A percentile compares a stretch with the other conserved stretches of the same genome.
phyloP scores from a whole-genome alignment of 495 filamentous ascomycete genomes.

The Penicillium manginii region DNA sequence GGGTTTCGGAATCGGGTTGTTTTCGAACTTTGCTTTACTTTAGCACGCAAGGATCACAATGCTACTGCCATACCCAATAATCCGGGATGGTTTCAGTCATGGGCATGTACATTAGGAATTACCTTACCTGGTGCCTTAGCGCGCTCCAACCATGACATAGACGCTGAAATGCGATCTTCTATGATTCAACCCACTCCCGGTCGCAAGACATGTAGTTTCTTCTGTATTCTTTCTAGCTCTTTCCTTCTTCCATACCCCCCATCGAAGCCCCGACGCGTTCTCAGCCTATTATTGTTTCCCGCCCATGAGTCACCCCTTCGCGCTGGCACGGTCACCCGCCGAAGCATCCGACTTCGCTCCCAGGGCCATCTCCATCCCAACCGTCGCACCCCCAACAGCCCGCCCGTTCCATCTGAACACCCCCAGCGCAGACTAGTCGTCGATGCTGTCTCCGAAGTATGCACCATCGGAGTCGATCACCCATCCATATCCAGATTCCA shows the following conservation, averaged over 20 bases:
- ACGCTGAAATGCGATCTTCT: slow-evolving; percentile 41
- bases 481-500: no score
- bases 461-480: no score
- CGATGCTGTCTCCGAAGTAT: no score
- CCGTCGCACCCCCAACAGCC: no score
- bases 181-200: slow-evolving; percentile 26
- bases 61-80: slow-evolving; percentile 35
- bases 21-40: slow-evolving; percentile 38
- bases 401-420: no score
- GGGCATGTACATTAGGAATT: slow-evolving; percentile 51
- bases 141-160: slow-evolving; percentile 46
- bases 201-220: neutral
- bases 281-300: neutral
- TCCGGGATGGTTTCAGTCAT: slow-evolving; percentile 44
- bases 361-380: no score
- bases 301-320: no score
- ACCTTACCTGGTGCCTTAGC: slow-evolving; percentile 34
- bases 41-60: slow-evolving; percentile 37
- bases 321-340: no score
- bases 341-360: no score
- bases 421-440: no score
- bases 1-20: slow-evolving; percentile 50
- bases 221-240: neutral
- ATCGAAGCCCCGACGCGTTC: neutral
- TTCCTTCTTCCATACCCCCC: neutral